Conservation (phyloP, 2,329 filamentous ascomycete species). For the Paecilomyces sp. region DNA sequence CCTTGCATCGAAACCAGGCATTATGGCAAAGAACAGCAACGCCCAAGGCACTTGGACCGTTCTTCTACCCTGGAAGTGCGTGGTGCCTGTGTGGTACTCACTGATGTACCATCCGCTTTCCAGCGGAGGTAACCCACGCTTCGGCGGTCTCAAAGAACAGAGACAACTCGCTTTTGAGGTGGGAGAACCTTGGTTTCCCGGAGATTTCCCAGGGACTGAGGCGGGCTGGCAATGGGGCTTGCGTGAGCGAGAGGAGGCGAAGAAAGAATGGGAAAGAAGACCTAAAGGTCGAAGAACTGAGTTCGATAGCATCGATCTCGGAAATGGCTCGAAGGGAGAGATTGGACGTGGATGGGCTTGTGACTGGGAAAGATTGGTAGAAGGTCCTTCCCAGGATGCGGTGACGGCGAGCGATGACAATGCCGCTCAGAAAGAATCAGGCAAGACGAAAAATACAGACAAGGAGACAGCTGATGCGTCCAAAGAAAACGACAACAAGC, state of each 20-base stretch:
- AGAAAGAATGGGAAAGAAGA: conserved; percentile 62
- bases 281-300: conserved; percentile 76
- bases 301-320: conserved; percentile 68
- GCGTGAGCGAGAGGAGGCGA: conserved; percentile 53
- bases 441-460: conserved; percentile 8
- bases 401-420: conserved; percentile 1
- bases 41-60: conserved; percentile 71
- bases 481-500: conserved; percentile 5
- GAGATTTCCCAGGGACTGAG: conserved; percentile 70
- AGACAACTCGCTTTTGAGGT: conserved; percentile 78
- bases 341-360: conserved; percentile 74
- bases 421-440: background rate
- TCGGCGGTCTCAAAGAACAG: conserved; percentile 73
- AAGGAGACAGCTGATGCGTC: conserved; percentile 1
- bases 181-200: conserved; percentile 73
- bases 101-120: conserved; percentile 76
- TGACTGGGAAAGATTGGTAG: conserved; percentile 69
- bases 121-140: conserved; percentile 70
- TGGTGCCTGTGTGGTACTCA: conserved; percentile 76
- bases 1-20: conserved; percentile 50
- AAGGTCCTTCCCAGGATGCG: conserved; percentile 14
- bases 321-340: conserved; percentile 69
- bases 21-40: conserved; percentile 33
- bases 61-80: conserved; percentile 83
- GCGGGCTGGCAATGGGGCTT: conserved; percentile 75